Base-by-base conservation (phyloP, 139 green algal species). In the Monoraphidium neglectum region DNA sequence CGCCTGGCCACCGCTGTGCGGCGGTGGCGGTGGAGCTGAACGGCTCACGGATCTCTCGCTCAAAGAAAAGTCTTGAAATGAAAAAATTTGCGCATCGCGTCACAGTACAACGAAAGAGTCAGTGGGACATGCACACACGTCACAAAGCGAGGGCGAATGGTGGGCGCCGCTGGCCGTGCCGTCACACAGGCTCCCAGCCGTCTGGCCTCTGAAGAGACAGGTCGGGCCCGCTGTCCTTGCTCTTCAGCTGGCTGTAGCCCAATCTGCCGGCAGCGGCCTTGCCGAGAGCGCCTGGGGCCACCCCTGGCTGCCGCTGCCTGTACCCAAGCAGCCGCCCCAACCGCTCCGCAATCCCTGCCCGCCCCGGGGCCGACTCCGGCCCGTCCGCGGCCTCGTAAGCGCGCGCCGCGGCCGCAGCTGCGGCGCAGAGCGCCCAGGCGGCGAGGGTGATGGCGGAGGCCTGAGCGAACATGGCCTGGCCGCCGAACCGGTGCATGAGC, bases 391-490 rank as follows among this genome's bases (percentile, higher is more conserved):
- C 54, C 40, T 40, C 24, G 2, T 51, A 18, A 32, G 23, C 49
- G 1, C 16, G 36, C 18, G 37, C 49, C 10, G n/a, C 33, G 3
- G 49, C 23, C 43, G 70, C 73, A n/a, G 73, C 73, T 26, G 49
- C 33, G 26, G 64, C 73, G 37, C 49, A 66, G 18, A 54, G 23
- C 32, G 57, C 15, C 78, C 83, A 88, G 4, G 71, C 72, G 13
- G 15, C 26, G 3, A 77, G 18, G 40, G 80, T 69, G 2, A 80
- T 53, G 21, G 26, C 61, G 0, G 79, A 49, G 2, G 71, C 63
- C 30, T 43, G 30, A 1, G 76, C 62, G 62, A 83, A 88, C 79
- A 86, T 85, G 21, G 38, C 51, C 72, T 84, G 83, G 53, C 76
- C 82, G 33, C 77, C 76, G n/a, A 71, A 59, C 2, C 30, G 56